Conservation (phyloP, 2,329 filamentous ascomycete genomes). For the Pyrenochaeta sp. region DNA sequence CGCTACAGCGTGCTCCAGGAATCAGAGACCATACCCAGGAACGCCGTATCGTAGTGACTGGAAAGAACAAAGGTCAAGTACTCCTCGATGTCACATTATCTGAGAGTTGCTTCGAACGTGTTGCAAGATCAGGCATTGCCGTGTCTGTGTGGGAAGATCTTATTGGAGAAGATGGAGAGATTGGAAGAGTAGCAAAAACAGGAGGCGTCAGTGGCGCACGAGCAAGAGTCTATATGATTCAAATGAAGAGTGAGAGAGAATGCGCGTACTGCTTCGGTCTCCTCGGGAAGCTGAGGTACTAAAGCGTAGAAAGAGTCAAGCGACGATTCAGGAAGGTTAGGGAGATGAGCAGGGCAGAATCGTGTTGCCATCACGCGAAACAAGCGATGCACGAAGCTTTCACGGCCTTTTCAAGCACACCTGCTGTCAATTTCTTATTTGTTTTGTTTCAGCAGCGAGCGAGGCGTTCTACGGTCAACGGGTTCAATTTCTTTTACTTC, state of each 20-base stretch:
- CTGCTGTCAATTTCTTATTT: neutral
- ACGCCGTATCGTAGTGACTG: slow-evolving; percentile 83
- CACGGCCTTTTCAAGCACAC: neutral
- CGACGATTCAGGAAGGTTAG: neutral
- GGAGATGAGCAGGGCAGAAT: neutral
- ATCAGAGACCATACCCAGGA: slow-evolving; percentile 62
- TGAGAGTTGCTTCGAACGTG: slow-evolving; percentile 82
- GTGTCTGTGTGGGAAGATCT: slow-evolving; percentile 81
- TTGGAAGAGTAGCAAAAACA: slow-evolving; percentile 65
- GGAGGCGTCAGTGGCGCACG: slow-evolving; percentile 64
- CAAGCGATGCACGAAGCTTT: neutral
- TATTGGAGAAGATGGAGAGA: slow-evolving; percentile 58
- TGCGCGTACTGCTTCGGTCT: slow-evolving; percentile 58
- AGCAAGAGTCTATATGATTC: slow-evolving; percentile 70
- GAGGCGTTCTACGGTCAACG: slow-evolving; percentile 1
- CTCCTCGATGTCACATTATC: slow-evolving; percentile 85
- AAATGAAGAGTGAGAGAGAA: slow-evolving; percentile 58
- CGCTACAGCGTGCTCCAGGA: slow-evolving; percentile 45
- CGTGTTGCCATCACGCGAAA: neutral
- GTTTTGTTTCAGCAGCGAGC: slow-evolving; percentile 1
- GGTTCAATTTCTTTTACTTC: neutral
- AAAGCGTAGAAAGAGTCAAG: neutral
- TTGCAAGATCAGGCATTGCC: slow-evolving; percentile 85
- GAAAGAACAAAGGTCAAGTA: slow-evolving; percentile 71
- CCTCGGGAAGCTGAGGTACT: slow-evolving; percentile 60